A percentile compares a stretch with the other conserved stretches of the same genome.
Conservation (phyloP, 139 green algal genomes). For the Tetraselmis striata region DNA sequence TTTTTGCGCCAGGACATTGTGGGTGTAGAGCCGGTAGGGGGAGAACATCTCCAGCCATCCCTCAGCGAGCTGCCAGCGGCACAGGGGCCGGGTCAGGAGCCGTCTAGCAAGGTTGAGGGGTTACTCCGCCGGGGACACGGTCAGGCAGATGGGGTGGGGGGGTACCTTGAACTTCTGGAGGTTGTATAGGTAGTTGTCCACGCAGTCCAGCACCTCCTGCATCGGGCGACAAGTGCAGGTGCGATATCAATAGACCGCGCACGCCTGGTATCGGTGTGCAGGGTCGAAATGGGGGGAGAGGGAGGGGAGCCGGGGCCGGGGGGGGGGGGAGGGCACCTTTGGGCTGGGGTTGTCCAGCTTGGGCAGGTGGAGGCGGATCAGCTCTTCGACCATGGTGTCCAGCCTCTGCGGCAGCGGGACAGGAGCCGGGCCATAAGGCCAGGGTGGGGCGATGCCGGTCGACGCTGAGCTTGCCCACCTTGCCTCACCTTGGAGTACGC, state of each 20-base stretch:
- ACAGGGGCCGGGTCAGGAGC: too few species aligned
- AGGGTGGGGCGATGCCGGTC: not conserved
- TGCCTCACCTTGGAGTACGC: constrained; percentile 9
- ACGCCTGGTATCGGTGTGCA: too few species aligned
- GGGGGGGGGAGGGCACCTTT: too few species aligned
- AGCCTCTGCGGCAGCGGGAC: not conserved
- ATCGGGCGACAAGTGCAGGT: too few species aligned
- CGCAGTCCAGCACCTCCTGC: not conserved
- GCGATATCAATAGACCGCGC: too few species aligned
- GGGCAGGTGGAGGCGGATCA: not conserved
- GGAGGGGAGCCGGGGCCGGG: too few species aligned
- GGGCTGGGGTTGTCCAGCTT: not conserved
- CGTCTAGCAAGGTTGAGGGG: too few species aligned
- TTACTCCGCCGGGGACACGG: too few species aligned
- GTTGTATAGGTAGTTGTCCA: constrained; percentile 21
- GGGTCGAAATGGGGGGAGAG: too few species aligned
- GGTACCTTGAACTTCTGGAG: not conserved
- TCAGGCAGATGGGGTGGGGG: not conserved
- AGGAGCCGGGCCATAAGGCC: not conserved
- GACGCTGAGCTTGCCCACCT: not conserved
- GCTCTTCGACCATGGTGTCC: not conserved
- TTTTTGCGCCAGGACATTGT: constrained; percentile 27
- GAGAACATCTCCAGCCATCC: not conserved
- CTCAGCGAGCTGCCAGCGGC: not conserved
- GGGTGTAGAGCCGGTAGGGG: constrained; percentile 23